Evolutionary conservation across 192 early-diverging fungal species (phyloP).

Genomic region (Geranomyces variabilis): DNA sequence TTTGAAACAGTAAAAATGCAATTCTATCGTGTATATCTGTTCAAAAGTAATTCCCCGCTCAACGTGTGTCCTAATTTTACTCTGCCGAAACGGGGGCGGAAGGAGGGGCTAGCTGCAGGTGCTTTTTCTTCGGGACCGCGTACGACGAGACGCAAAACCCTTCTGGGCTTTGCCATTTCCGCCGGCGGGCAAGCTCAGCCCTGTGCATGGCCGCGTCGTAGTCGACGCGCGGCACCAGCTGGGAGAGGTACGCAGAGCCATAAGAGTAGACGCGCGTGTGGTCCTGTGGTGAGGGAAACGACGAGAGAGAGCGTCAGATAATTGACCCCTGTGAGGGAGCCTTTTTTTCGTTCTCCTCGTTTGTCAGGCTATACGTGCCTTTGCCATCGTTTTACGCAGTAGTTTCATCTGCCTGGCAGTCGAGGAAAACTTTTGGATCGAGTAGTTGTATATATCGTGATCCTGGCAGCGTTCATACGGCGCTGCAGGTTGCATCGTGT

Average conservation of each 20-base stretch:
- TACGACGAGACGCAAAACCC: constrained; percentile 14
- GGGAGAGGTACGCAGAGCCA: constrained; percentile 22
- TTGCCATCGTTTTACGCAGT: constrained; percentile 15
- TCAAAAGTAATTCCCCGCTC: too few species aligned
- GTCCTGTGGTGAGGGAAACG: not conserved
- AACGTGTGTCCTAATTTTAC: too few species aligned
- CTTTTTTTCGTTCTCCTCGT: not conserved
- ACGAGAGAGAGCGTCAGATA: not conserved
- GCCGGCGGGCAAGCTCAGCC: not conserved
- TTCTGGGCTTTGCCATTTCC: constrained; percentile 3
- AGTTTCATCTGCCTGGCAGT: constrained; percentile 10
- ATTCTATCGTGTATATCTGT: too few species aligned
- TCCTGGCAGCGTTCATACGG: not conserved
- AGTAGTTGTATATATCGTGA: constrained; percentile 23
- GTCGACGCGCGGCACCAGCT: constrained; percentile 22
- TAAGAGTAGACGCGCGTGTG: constrained; percentile 20
- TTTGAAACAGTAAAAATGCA: too few species aligned
- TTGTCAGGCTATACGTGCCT: not conserved
- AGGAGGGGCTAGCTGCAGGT: too few species aligned
- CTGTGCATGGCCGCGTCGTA: constrained; percentile 20
- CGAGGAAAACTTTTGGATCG: constrained; percentile 18
- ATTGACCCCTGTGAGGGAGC: not conserved
- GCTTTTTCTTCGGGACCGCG: too few species aligned
- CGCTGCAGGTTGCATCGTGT: not conserved
- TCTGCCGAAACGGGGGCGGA: too few species aligned